These are phyloP conservation scores for Dovyalis caffra DNA, from an alignment of 345 rosid species.

Conservation along the genomic window DNA sequence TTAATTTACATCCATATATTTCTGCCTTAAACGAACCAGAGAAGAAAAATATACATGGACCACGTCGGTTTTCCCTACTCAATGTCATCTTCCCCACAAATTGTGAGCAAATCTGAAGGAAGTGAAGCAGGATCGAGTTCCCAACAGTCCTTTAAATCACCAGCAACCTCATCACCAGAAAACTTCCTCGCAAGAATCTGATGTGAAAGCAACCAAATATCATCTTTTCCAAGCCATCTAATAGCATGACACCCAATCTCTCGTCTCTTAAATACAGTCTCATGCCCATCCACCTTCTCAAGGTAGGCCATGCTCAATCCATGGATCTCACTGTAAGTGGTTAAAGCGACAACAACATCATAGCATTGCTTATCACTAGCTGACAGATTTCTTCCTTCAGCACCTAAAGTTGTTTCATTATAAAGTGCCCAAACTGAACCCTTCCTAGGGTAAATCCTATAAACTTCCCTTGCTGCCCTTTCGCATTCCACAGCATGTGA, in stretches of 20 bases:
- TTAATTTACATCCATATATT: not conserved
- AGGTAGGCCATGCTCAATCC: constrained; percentile 83
- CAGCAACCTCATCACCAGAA: constrained; percentile 43
- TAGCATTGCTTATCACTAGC: constrained; percentile 34
- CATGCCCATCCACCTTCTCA: constrained; percentile 70
- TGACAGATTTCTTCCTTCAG: constrained; percentile 35
- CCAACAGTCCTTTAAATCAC: constrained; percentile 62
- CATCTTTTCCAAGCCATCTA: constrained; percentile 58
- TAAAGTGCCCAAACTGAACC: constrained; percentile 86
- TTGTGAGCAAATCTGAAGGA: constrained; percentile 42
- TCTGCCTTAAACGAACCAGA: not conserved
- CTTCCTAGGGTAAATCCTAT: constrained; percentile 77
- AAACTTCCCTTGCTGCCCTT: constrained; percentile 72
- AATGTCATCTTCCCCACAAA: constrained; percentile 15
- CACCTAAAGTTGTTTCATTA: constrained; percentile 31
- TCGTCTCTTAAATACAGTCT: constrained; percentile 60
- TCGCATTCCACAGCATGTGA: constrained; percentile 73
- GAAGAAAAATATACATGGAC: not conserved
- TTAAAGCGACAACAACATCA: constrained; percentile 56
- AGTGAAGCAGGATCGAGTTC: constrained; percentile 80
- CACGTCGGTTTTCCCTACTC: not conserved
- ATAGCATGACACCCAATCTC: constrained; percentile 67
- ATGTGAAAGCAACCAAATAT: constrained; percentile 60
- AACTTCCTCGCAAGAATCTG: constrained; percentile 85
- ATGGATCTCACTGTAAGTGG: constrained; percentile 59